Conservation (phyloP, 1,284 basidiomycete species). For the Sporisorium scitamineum region DNA sequence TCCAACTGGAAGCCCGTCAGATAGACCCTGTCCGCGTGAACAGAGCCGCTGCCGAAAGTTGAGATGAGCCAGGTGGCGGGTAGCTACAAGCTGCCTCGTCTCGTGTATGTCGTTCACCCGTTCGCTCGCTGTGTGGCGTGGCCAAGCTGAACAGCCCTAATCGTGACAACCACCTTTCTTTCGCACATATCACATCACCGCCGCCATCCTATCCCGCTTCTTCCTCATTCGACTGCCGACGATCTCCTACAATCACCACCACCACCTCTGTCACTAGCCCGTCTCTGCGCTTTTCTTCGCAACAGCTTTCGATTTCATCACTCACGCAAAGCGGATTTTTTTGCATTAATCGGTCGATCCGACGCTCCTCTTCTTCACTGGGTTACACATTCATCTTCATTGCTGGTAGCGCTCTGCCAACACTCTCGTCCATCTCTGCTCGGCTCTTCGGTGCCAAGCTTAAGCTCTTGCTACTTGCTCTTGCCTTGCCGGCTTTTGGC, state of each 20-base stretch:
- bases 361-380: background rate
- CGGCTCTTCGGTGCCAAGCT: background rate
- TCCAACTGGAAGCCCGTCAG: background rate
- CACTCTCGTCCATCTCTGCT: background rate
- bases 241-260: conserved; percentile 19
- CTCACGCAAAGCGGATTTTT: background rate
- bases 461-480: background rate
- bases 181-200: background rate
- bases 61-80: conserved; percentile 2
- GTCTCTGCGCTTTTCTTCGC: background rate
- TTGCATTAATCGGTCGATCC: background rate
- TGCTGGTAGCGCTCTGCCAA: background rate
- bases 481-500: background rate
- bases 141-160: background rate
- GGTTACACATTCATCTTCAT: background rate
- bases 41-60: background rate
- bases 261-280: conserved; percentile 5
- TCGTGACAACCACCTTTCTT: background rate
- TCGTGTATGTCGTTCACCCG: background rate
- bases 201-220: background rate
- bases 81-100: background rate
- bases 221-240: background rate
- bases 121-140: background rate
- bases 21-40: conserved; percentile 6
- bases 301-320: background rate